Evolutionary conservation across 208 protist genomes (phyloP).

Genomic region (Wallacemonas sp.): DNA sequence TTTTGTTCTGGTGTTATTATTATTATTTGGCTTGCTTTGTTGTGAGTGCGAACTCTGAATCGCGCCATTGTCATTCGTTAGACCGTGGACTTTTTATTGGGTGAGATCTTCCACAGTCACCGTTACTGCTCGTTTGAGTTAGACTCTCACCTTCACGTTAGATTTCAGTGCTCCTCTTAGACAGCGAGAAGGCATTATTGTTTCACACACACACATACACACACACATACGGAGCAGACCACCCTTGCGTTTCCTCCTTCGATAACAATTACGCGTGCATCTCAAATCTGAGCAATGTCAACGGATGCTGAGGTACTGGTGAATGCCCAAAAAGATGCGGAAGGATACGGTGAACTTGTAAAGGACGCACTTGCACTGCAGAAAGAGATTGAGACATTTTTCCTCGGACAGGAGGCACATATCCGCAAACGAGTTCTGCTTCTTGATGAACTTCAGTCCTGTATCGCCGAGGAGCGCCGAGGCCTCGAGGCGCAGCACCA

Average conservation of each 20-base stretch:
- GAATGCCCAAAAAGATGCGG: constrained; percentile 11
- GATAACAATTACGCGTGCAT: background rate
- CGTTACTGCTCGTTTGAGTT: background rate
- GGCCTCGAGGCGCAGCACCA: constrained; percentile 84
- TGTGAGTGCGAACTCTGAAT: background rate
- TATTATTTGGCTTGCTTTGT: background rate
- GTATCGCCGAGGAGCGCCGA: constrained; percentile 81
- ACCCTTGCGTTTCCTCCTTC: background rate
- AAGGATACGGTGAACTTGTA: constrained; percentile 42
- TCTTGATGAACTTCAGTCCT: constrained; percentile 77
- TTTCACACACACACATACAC: background rate
- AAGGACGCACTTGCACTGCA: constrained; percentile 40
- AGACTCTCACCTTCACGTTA: background rate
- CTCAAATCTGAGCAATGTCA: too few species aligned
- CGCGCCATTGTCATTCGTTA: too few species aligned
- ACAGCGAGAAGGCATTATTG: background rate
- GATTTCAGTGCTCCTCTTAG: too few species aligned
- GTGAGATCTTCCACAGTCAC: too few species aligned
- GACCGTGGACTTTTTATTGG: too few species aligned
- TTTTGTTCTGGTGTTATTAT: background rate
- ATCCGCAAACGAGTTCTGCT: constrained; percentile 81
- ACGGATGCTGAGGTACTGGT: constrained; percentile 1
- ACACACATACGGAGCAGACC: background rate
- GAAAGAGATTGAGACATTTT: constrained; percentile 78
- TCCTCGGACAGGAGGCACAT: constrained; percentile 67